Evolutionary conservation across 768 basidiomycete genomes (phyloP).

Genomic region (Kondoa subrosea): DNA sequence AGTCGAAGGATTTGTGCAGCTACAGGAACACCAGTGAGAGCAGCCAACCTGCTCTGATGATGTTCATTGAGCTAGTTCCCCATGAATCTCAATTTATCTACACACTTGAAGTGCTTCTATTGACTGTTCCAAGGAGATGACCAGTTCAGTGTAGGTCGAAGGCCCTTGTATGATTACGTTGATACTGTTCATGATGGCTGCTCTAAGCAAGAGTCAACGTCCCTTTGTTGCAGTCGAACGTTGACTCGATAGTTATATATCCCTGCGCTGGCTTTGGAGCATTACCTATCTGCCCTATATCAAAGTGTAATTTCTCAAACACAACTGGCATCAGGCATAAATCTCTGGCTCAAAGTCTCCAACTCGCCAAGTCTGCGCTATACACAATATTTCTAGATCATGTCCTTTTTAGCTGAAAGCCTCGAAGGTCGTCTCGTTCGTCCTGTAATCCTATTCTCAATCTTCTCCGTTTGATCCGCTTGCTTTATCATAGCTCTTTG

Average conservation of each 20-base stretch:
- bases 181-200: background rate
- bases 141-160: background rate
- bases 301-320: no score
- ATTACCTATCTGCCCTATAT: no score
- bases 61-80: background rate
- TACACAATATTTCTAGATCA: background rate
- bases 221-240: no score
- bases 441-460: background rate
- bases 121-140: background rate
- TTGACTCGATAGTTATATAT: no score
- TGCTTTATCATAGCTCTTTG: slow-evolving; percentile 75
- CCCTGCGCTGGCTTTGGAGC: no score
- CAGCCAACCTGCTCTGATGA: background rate
- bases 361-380: no score
- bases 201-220: no score
- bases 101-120: background rate
- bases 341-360: no score
- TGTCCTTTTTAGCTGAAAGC: background rate
- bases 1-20: background rate
- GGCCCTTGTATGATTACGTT: background rate
- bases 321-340: no score
- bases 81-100: background rate
- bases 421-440: background rate
- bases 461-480: slow-evolving; percentile 29
- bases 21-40: background rate